Evolutionary conservation across 1,139 yeast species (phyloP), one percentile per base, ranked within the genome.

Genomic region (Magnusiomyces paraingens): DNA sequence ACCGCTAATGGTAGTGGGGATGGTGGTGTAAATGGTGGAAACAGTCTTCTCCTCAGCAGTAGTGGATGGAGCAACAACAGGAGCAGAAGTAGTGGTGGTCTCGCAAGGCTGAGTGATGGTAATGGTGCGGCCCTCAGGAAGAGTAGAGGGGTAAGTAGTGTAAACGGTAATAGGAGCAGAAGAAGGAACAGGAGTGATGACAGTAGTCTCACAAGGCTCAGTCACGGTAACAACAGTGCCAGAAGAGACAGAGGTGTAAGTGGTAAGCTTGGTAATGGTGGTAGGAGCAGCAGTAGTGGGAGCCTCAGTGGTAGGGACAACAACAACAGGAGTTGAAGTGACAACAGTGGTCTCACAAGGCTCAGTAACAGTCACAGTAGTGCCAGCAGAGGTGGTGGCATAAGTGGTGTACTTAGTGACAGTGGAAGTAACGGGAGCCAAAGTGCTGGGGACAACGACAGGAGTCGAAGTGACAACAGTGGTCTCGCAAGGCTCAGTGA

Each of bases 11-110:
- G 49, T 46, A 22, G 20, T 20, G 14, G 12, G 15, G 17, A 20
- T 20, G 32, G 46, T 43, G 15, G 49, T 17, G 49, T 46, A 46
- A 41, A 46, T 22, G 15, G 49, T 46, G 49, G 36, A 17, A 29
- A 46, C 49, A 17, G 20, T 29, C 15, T 46, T 29, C 11, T 17
- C 41, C 18, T 20, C 18, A 18, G 49, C 18, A 15, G 15, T 38
- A n/a, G 41, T n/a, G 18, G 41, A 6, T 5, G 18, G 12, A 15
- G 18, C 10, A n/a, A 15, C 41, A 38, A 14, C 18, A 15, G 41
- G 10, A 15, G 17, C 18, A n/a, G 41, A 5, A n/a, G 41, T 38
- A n/a, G 41, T 15, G 41, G 41, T 38, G 11, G 41, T 15, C 15
- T 38, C 18, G 17, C 40, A 35, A 35, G 49, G 49, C 15, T 15